Evolutionary conservation across 306 rosid genomes (phyloP), one percentile per base, ranked within the genome.

Genomic region (Pyrus communis): DNA sequence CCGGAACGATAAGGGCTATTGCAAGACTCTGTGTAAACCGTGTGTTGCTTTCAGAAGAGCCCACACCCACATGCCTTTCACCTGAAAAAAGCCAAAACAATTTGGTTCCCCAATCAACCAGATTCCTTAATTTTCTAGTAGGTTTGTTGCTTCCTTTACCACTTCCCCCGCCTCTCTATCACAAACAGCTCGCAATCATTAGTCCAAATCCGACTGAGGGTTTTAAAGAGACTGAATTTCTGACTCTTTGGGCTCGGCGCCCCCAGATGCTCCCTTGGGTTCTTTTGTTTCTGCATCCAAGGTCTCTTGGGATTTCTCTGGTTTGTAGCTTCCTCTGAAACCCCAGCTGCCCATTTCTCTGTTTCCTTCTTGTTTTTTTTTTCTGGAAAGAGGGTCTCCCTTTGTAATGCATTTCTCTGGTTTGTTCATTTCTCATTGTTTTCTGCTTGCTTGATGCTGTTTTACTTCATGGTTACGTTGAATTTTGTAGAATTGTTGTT

Each of bases 241-340:
- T 45, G 67, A 72, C 83, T 82, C 71, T 79, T 27, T 55, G 64
- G 75, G 35, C 38, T 80, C 75, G 8, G 60, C 70, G 21, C 78
- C 79, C 76, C 77, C 82, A 70, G 78, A 82, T 75, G 82, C 78
- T 82, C 45, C 71, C 33, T 7, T 33, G 71, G 43, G n/a, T 35
- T 55, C 77, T 78, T 49, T 70, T 49, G 31, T 71, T 28, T 23
- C 66, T 8, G 52, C 61, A 68, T 65, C 45, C 13, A 17, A 25
- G 66, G 59, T 73, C 73, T 52, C 76, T 55, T 70, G 82, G 21
- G 62, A 73, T 72, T 66, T 74, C 82, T 76, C 81, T 75, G 70
- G 79, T 83, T 64, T 73, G 28, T 65, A 59, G 10, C 68, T 79
- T 68, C 33, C 21, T 49, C 55, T 49, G 7, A 9, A 79, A 67